These are phyloP conservation scores for Rubia peregrina DNA, from an alignment of 305 asterid species.

Conservation along the genomic window DNA sequence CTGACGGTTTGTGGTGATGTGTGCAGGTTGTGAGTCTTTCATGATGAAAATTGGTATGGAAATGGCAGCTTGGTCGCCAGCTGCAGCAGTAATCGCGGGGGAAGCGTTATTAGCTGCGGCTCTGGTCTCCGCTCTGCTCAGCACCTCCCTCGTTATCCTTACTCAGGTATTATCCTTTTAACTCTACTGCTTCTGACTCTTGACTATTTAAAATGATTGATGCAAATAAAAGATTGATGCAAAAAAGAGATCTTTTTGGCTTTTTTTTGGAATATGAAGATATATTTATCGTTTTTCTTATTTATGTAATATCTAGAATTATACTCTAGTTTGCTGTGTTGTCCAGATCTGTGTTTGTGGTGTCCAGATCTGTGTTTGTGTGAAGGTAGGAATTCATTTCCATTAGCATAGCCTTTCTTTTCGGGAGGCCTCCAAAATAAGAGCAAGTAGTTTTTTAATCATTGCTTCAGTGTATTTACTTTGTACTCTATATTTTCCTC, in stretches of 20 bases:
- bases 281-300: too few relatives aligned
- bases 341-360: not conserved
- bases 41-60: not conserved
- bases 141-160: conserved; percentile 30
- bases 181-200: not conserved
- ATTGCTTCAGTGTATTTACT: too few relatives aligned
- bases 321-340: not conserved
- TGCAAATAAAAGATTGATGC: not conserved
- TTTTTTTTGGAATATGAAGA: too few relatives aligned
- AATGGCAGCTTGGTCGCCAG: conserved; percentile 9
- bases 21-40: not conserved
- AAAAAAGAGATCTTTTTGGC: too few relatives aligned
- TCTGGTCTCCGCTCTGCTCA: conserved; percentile 34
- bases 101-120: conserved; percentile 35
- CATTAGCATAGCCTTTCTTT: not conserved
- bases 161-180: conserved; percentile 30
- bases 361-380: too few relatives aligned
- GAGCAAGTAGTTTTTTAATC: too few relatives aligned
- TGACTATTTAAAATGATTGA: not conserved
- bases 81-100: conserved; percentile 17
- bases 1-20: conserved; percentile 1
- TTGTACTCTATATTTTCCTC: too few relatives aligned
- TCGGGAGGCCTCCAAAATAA: too few relatives aligned
- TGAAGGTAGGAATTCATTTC: not conserved
- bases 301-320: too few relatives aligned